Evolutionary conservation across 2,329 filamentous ascomycete species (phyloP), one percentile per base, ranked within the genome.

Genomic region (Aspergillus nomiae): DNA sequence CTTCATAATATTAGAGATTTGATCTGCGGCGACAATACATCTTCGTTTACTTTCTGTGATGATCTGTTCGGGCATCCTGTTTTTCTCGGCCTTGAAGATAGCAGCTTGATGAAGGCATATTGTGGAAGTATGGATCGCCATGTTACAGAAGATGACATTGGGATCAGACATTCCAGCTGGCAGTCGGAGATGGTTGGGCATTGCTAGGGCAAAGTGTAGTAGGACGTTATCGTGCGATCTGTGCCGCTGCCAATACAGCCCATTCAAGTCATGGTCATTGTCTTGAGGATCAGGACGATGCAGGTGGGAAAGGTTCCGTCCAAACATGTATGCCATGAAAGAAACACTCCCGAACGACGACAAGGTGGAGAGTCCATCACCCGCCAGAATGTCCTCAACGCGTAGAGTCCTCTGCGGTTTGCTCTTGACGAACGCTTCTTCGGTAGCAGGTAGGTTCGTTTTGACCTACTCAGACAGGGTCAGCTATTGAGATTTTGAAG

Each of bases 91-190:
- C 76, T 97, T 98, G 84, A 94, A 97, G 24, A 99, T 98, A 30
- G 95, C 95, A 2, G 94, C 95, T 80, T 99, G 95, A 73, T 99
- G 95, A n/a, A 99, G 82, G 76, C 94, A 98, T 59, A 99, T 98
- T 1, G 92, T 93, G 1, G 94, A 96, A 0, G 95, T 97, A 75
- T 98, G 94, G 36, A 99, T 92, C 74, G 92, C 93, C 92, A 99
- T 97, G 72, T 98, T 98, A 62, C 91, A 88, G 75, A 97, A 98
- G 5, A 98, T 88, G 59, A 94, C 88, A 67, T 97, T 98, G 4
- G 93, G 86, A 71, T 94, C 90, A 19, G 84, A 81, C 38, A 97
- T 80, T 0, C 92, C 92, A 19, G 81, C 80, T 0, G 95, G 93
- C 36, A 98, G 82, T 69, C 94, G 92, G 36, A 98, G 84, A 67